Evolutionary conservation across 192 early-diverging fungal species (phyloP).

Genomic region (Linnemannia hyalina): DNA sequence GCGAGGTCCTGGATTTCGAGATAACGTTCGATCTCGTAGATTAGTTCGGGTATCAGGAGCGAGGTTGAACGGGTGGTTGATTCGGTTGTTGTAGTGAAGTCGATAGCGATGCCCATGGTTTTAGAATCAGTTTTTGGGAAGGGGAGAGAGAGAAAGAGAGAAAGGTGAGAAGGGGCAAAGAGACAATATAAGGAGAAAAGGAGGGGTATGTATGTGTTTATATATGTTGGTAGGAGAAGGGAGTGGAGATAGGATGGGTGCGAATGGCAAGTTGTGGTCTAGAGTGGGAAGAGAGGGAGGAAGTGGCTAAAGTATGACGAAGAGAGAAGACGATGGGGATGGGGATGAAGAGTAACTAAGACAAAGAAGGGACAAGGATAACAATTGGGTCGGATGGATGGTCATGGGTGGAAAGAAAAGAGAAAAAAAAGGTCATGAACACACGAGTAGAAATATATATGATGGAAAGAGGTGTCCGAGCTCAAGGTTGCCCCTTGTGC

Average conservation of each 20-base stretch:
- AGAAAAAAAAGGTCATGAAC: not conserved
- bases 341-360: not conserved
- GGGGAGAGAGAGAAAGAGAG: not conserved
- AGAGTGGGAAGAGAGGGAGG: not conserved
- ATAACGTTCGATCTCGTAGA: slow-evolving; percentile 39
- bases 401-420: not conserved
- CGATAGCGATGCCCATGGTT: slow-evolving; percentile 27
- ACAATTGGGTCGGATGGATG: not conserved
- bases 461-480: not conserved
- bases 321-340: not conserved
- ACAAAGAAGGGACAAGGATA: not conserved
- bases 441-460: not conserved
- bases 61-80: slow-evolving; percentile 19
- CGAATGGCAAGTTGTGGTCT: not conserved
- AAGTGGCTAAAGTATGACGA: not conserved
- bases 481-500: not conserved
- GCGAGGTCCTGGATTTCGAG: slow-evolving; percentile 33
- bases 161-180: slow-evolving; percentile 14
- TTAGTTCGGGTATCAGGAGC: slow-evolving; percentile 46
- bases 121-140: not conserved
- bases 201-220: not conserved
- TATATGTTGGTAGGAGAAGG: not conserved
- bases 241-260: not conserved
- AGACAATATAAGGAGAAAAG: slow-evolving; percentile 12
- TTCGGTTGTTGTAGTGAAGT: not conserved